Evolutionary conservation across 225 moss, liverwort and hornwort genomes (phyloP).

Genomic region (Rhytidiadelphus loreus): DNA sequence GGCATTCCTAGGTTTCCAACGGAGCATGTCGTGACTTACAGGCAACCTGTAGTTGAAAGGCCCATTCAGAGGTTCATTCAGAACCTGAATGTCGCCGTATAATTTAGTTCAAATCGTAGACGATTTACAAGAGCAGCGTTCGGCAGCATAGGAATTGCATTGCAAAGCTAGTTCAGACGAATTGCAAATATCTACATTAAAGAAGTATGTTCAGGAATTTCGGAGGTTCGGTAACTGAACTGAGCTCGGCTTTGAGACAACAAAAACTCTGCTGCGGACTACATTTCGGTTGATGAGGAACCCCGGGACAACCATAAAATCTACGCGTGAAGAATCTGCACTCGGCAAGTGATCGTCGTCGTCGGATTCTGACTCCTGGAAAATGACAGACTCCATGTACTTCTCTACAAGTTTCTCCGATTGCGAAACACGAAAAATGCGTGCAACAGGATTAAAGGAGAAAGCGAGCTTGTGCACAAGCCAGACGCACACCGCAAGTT

Average conservation of each 20-base stretch:
- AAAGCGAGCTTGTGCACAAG: slow-evolving; percentile 36
- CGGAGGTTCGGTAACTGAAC: neutral
- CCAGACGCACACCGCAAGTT: slow-evolving; percentile 32
- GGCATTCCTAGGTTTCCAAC: neutral
- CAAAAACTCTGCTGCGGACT: slow-evolving; percentile 23
- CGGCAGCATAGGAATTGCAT: neutral
- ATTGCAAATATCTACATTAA: neutral
- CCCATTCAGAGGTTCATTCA: neutral
- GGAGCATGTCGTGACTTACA: neutral
- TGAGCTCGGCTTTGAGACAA: slow-evolving; percentile 7
- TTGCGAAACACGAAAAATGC: slow-evolving; percentile 19
- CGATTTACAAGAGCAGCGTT: neutral
- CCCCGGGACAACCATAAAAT: slow-evolving; percentile 36
- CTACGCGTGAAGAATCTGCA: slow-evolving; percentile 1
- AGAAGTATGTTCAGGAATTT: neutral
- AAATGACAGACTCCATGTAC: slow-evolving; percentile 29
- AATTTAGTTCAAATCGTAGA: neutral
- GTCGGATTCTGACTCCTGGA: slow-evolving; percentile 20
- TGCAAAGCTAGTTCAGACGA: neutral
- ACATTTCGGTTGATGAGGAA: slow-evolving; percentile 21
- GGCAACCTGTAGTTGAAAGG: neutral
- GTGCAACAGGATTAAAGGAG: slow-evolving; percentile 21
- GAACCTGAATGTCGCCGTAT: neutral
- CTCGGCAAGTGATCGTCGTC: slow-evolving; percentile 12
- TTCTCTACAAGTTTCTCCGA: slow-evolving; percentile 15